These are phyloP conservation scores for Celoporthe dispersa DNA, from an alignment of 2,329 filamentous ascomycete species.

Conservation along the genomic window DNA sequence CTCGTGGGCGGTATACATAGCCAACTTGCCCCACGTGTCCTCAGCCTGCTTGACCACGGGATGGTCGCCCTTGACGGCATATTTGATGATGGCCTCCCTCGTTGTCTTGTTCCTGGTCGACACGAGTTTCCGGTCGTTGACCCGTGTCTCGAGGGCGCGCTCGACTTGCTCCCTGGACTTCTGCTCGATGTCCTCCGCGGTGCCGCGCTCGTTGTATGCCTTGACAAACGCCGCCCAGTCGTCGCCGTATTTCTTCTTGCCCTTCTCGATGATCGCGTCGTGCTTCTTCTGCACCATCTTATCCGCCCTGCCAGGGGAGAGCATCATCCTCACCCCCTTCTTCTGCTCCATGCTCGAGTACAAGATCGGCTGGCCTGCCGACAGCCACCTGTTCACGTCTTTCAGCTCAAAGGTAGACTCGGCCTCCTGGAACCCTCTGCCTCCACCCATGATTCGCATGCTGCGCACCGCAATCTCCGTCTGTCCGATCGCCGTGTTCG, in stretches of 20 bases:
- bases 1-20: slow-evolving; percentile 44
- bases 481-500: slow-evolving; percentile 37
- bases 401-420: slow-evolving; percentile 31
- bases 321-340: slow-evolving; percentile 31
- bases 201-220: slow-evolving; percentile 8
- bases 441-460: slow-evolving; percentile 47
- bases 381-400: slow-evolving; percentile 35
- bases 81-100: slow-evolving; percentile 43
- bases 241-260: slow-evolving; percentile 12
- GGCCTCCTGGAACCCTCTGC: slow-evolving; percentile 38
- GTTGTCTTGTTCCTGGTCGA: slow-evolving; percentile 30
- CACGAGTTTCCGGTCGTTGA: slow-evolving; percentile 3
- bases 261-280: slow-evolving; percentile 41
- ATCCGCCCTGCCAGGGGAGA: slow-evolving; percentile 30
- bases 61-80: slow-evolving; percentile 45
- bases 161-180: background rate
- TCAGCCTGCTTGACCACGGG: slow-evolving; percentile 36
- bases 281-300: slow-evolving; percentile 32
- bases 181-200: background rate
- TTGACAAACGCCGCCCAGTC: slow-evolving; percentile 23
- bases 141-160: background rate
- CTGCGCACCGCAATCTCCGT: slow-evolving; percentile 42
- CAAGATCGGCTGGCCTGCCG: slow-evolving; percentile 42
- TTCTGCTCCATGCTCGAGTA: slow-evolving; percentile 41
- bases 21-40: slow-evolving; percentile 39